Base-by-base conservation (phyloP, 1,284 basidiomycete species). In the Singerocomus rubriflavus region DNA sequence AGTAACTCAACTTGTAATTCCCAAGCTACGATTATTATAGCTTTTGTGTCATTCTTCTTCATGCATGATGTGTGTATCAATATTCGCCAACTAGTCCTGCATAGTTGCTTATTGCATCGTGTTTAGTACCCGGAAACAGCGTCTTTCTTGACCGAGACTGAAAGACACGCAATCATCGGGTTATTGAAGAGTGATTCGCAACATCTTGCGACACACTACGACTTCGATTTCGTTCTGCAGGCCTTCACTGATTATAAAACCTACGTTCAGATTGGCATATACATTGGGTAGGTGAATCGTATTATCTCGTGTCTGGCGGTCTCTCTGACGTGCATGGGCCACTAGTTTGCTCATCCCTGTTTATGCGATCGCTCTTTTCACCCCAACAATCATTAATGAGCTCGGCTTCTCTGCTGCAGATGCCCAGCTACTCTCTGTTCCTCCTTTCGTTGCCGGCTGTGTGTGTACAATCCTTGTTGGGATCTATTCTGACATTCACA, bases 321-420 rank as follows among this genome's bases (percentile, higher is more conserved):
- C 26, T 3, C 12, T 38, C 44, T 51, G 40, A 57, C n/a, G 48
- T 53, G 54, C 14, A 36, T 10, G 35, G 34, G n/a, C 55, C 59
- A 12, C 21, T 46, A 71, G 77, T 29, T 52, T 77, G 16, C 69
- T 82, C 48, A 64, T 78, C 45, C 76, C 82, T 7, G 63, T 81
- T 35, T 83, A 83, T 53, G 75, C 78, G 12, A 76, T 84, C 56
- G 74, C 82, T 31, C 71, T 84, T 41, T 85, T 84, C 55, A 72
- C 72, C 3, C 81, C 80, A 0, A 80, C 77, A 1, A 81, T 83
- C 59, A 76, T 83, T 46, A 70, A 71, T 7, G 67, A 75, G 43
- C 70, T 82, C 5, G 80, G 81, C 6, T 86, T 73, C 69, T 72
- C 75, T 2, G 75, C 81, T 34, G 74, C 79, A 1, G 62, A 71